Evolutionary conservation across 73 alveolate species (phyloP).

Genomic region (Uronychia setigera): DNA sequence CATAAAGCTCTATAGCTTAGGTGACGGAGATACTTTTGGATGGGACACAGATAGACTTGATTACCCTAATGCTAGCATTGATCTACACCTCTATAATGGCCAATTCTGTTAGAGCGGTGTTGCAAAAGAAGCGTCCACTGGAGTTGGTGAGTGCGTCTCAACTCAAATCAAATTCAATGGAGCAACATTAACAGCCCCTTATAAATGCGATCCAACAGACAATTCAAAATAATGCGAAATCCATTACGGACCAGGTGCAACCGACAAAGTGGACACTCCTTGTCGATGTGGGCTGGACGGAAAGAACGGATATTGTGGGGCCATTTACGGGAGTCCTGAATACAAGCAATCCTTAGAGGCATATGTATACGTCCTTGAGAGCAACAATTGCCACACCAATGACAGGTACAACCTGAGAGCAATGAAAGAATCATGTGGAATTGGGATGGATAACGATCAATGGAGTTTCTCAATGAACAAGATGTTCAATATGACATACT

Average conservation of each 20-base stretch:
- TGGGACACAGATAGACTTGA: conserved; percentile 31
- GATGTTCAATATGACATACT: conserved; percentile 46
- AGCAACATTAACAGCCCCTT: conserved; percentile 19
- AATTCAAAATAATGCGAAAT: conserved; percentile 18
- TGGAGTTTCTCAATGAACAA: conserved; percentile 49
- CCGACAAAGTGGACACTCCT: conserved; percentile 4
- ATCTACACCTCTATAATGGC: conserved; percentile 29
- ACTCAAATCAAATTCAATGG: conserved; percentile 11
- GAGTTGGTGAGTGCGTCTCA: conserved; percentile 31
- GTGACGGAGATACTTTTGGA: conserved; percentile 30
- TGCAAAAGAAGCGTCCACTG: conserved; percentile 30
- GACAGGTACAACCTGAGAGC: conserved; percentile 44
- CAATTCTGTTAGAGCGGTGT: conserved; percentile 37
- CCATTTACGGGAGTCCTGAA: conserved; percentile 35
- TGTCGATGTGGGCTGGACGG: conserved; percentile 9
- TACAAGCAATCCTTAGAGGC: conserved; percentile 31
- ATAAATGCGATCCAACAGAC: conserved; percentile 33
- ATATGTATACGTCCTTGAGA: not conserved
- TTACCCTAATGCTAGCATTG: not conserved
- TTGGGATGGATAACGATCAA: conserved; percentile 38
- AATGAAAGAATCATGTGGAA: conserved; percentile 50
- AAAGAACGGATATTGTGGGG: conserved; percentile 31
- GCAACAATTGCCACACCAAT: conserved; percentile 43
- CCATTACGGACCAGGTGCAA: not conserved
- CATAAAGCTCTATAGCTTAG: conserved; percentile 17